Conservation (phyloP, 306 rosid genomes). For the Dalbergia oliveri region DNA sequence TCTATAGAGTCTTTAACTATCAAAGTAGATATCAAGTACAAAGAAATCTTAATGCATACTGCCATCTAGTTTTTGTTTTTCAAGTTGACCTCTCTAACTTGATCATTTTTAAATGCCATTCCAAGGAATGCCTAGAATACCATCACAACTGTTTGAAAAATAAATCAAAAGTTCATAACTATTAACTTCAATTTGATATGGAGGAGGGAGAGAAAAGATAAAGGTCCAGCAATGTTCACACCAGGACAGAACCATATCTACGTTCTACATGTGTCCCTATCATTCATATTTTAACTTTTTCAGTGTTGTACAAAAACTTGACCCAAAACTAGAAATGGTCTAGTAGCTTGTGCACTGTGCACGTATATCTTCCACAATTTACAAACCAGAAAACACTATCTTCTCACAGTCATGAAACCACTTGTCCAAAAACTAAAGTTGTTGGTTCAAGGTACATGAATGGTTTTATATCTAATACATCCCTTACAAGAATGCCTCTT, state of each 20-base stretch:
- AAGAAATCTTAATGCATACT: neutral
- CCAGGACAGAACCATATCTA: neutral
- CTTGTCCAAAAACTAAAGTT: too few species aligned
- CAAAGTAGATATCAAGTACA: conserved; percentile 8
- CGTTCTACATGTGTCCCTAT: neutral
- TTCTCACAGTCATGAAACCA: too few species aligned
- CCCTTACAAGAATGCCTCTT: too few species aligned
- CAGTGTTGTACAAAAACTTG: conserved; percentile 7
- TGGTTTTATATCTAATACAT: too few species aligned
- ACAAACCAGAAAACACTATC: conserved; percentile 28
- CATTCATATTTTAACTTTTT: conserved; percentile 18
- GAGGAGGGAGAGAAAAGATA: neutral
- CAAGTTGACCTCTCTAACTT: conserved; percentile 31
- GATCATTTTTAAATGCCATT: conserved; percentile 18
- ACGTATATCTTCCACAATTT: neutral
- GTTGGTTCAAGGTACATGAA: too few species aligned
- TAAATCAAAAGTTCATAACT: neutral
- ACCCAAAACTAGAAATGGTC: conserved; percentile 12
- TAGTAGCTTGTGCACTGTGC: conserved; percentile 16
- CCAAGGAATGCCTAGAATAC: conserved; percentile 1
- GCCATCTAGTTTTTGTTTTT: neutral
- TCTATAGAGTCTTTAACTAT: conserved; percentile 23
- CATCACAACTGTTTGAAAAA: neutral
- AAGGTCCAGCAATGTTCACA: conserved; percentile 35
- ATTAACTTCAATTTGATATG: neutral